Base-by-base conservation (phyloP, 139 green algal species). In the Nannochloris sp. region DNA sequence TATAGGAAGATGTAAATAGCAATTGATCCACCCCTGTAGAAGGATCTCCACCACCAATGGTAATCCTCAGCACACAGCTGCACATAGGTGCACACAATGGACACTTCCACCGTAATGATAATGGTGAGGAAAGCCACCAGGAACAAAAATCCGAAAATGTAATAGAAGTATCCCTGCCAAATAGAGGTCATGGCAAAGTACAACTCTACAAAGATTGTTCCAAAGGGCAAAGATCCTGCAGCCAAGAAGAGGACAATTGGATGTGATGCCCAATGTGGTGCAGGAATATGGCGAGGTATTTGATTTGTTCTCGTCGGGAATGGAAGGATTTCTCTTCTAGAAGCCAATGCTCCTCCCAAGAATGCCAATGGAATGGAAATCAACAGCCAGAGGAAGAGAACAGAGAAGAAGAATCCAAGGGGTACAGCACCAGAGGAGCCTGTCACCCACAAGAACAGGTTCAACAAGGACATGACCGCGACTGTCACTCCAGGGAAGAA, bases 121-220 rank as follows among this genome's bases (percentile, higher is more conserved):
- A 89, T 66, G 4, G 87, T 94, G 11, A 96, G 77, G 23, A 81
- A n/a, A 9, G 82, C 82, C 51, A 95, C 88, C 29, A 95, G 65
- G 67, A 93, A 85, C 50, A 94, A 81, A 68, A 94, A 95, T 50
- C 82, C 84, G 62, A 96, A 95, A 53, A 90, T 85, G 83, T 96
- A 96, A 83, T 97, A 97, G 56, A 94, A 95, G 80, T 89, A 95
- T 36, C 88, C 88, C 68, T 94, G 76, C 91, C 89, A 96, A 74
- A 95, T 76, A 49, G 73, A 86, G 23, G 84, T 92, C 87, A 97
- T 94, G 59, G 89, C 87, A 69, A 97, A 96, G 83, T 95, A 96
- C 23, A 96, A 84, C 82, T 96, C 91, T 40, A 97, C 91, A 79
- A 96, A 96, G 67, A 96, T 83, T 50, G 89, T 95, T 67, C 91